Conservation (phyloP, 805 yeast species). For the Lachancea thermotolerans region DNA sequence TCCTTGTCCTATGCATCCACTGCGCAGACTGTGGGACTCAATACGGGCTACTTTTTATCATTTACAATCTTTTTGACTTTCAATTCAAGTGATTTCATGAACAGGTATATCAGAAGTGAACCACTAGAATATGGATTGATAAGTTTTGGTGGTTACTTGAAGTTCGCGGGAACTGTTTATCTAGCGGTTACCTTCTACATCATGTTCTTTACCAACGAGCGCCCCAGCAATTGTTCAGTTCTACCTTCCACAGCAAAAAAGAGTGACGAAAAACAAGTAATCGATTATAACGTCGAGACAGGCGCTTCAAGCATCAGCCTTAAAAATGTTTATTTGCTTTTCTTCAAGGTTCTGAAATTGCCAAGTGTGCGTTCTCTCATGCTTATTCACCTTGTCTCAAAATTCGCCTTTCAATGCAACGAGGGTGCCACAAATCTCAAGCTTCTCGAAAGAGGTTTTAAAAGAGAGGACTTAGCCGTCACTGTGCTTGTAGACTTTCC, state of each 20-base stretch:
- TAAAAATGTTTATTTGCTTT: slow-evolving; percentile 51
- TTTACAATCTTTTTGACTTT: slow-evolving; percentile 89
- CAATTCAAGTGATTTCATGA: slow-evolving; percentile 88
- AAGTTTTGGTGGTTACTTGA: slow-evolving; percentile 60
- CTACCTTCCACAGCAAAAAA: slow-evolving; percentile 12
- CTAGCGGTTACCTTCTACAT: slow-evolving; percentile 59
- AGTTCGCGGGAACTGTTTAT: slow-evolving; percentile 70
- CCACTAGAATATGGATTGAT: slow-evolving; percentile 64
- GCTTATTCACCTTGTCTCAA: slow-evolving; percentile 67
- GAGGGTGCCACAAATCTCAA: slow-evolving; percentile 94
- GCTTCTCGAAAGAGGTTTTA: slow-evolving; percentile 81
- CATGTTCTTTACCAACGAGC: slow-evolving; percentile 59
- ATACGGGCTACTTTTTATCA: slow-evolving; percentile 85
- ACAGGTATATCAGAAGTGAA: slow-evolving; percentile 60
- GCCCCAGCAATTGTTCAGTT: slow-evolving; percentile 35
- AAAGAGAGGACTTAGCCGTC: slow-evolving; percentile 88
- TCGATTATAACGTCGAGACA: slow-evolving; percentile 23
- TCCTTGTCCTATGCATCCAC: slow-evolving; percentile 90
- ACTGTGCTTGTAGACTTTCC: slow-evolving; percentile 94
- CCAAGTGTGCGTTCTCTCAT: slow-evolving; percentile 70
- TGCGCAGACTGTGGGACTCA: slow-evolving; percentile 93
- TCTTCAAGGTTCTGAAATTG: slow-evolving; percentile 61
- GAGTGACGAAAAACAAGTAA: slow-evolving; percentile 14
- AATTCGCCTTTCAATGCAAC: slow-evolving; percentile 90
- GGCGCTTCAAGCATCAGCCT: slow-evolving; percentile 33